Percentiles rank a stretch among this genome's conserved stretches.
phyloP scores from a whole-genome alignment of 139 green algal species.

The Chloropicon primus region DNA sequence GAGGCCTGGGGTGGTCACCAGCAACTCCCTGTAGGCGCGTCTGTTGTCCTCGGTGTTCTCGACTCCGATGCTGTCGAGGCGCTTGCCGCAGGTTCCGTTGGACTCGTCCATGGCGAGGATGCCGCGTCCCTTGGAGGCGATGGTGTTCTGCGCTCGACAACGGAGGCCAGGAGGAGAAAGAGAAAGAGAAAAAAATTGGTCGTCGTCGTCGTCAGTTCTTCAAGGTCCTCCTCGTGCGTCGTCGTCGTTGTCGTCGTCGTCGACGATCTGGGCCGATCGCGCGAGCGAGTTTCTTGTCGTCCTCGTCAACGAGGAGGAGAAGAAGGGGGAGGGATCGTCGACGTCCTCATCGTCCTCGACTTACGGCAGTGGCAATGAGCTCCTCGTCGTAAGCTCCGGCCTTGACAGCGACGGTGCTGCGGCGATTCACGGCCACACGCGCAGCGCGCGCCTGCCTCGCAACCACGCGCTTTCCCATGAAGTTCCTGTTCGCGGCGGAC shows the following conservation, averaged over 20 bases:
- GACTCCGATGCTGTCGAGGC: constrained; percentile 90
- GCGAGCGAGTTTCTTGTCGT: too few species aligned
- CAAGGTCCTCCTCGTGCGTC: too few species aligned
- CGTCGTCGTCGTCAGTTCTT: too few species aligned
- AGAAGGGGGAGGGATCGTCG: too few species aligned
- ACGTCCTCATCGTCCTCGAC: constrained; percentile 12
- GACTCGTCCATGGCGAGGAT: constrained; percentile 98
- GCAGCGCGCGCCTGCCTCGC: background rate
- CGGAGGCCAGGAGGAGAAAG: too few species aligned
- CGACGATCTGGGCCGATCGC: too few species aligned
- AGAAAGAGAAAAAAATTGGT: background rate
- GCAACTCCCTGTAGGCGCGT: constrained; percentile 58
- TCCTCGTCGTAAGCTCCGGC: constrained; percentile 74
- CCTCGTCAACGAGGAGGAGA: too few species aligned
- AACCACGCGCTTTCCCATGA: background rate
- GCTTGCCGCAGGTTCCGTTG: constrained; percentile 93
- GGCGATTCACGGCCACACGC: background rate
- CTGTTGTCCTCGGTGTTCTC: constrained; percentile 99
- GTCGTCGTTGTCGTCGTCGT: too few species aligned
- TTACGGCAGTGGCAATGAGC: constrained; percentile 68
- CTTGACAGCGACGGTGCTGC: constrained; percentile 19
- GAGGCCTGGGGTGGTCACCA: constrained; percentile 61
- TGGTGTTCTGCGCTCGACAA: constrained; percentile 43
- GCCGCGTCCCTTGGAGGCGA: constrained; percentile 69
- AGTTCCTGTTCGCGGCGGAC: background rate